Percentiles rank a stretch among this genome's conserved stretches.
Evolutionary conservation across 768 basidiomycete genomes (phyloP).

Genomic region (Amanita subjunquillea): DNA sequence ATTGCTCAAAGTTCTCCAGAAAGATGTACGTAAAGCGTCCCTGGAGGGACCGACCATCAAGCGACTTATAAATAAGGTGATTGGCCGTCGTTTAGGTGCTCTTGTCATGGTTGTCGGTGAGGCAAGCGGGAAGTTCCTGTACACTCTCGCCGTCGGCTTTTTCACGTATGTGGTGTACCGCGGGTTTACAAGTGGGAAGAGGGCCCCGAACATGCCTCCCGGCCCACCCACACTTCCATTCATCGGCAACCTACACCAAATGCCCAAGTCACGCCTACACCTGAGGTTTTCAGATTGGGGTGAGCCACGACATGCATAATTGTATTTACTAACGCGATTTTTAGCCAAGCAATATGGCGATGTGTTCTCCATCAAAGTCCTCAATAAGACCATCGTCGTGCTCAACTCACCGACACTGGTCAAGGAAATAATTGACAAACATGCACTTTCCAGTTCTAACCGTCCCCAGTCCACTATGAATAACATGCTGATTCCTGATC

Average conservation of each 20-base stretch:
- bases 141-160: background rate
- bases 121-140: background rate
- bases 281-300: slow-evolving; percentile 14
- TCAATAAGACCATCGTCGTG: slow-evolving; percentile 14
- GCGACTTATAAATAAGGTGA: no score
- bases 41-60: no score
- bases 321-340: background rate
- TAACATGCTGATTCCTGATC: slow-evolving; percentile 10
- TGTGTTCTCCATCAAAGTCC: slow-evolving; percentile 12
- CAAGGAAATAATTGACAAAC: slow-evolving; percentile 15
- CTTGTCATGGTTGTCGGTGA: background rate
- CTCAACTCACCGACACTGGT: slow-evolving; percentile 12
- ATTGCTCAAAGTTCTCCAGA: no score
- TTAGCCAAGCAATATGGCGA: slow-evolving; percentile 13
- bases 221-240: slow-evolving; percentile 16
- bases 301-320: background rate
- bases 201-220: slow-evolving; percentile 9
- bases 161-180: background rate
- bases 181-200: background rate
- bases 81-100: background rate
- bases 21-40: no score
- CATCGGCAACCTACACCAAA: slow-evolving; percentile 13
- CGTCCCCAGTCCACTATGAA: slow-evolving; percentile 10
- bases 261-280: slow-evolving; percentile 13
- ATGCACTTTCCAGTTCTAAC: slow-evolving; percentile 9